Evolutionary conservation across 129 eudicot genomes (phyloP), one percentile per base, ranked within the genome.

Genomic region (Escallonia herrerae): DNA sequence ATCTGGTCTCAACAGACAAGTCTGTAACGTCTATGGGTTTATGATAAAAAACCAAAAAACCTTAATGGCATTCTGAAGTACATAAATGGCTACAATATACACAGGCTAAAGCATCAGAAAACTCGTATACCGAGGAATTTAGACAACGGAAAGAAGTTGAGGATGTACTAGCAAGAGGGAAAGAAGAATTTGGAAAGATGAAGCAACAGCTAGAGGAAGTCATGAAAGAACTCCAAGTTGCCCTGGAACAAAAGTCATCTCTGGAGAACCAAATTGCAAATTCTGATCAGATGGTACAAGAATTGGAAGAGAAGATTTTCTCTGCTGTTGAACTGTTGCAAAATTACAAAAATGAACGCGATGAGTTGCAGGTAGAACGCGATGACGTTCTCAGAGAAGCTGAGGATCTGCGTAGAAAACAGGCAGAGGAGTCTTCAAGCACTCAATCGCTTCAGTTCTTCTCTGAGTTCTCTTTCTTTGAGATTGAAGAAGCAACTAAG

Each of bases 291-390:
- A 65, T 61, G 22, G 82, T 84, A 51, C 78, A 78, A 56, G 93
- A 90, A 22, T 69, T 90, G 51, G 90, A 90, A 55, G 84, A 82
- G 42, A 90, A 90, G 68, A 79, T 90, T 72, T 75, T 74, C 49
- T 68, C 89, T 49, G 95, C 95, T 43, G 93, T 90, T 43, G 93
- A 84, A 33, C 71, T 84, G 62, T 67, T 90, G 58, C 84, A 87
- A 37, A 82, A 58, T 48, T 87, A 77, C 90, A 90, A 87, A 77
- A 80, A 73, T 65, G 97, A 90, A 61, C 82, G 89, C 59, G 97
- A 90, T 44, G 86, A 87, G 9, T 75, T 90, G 82, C 82, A 82
- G 60, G 75, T 66, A 51, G 87, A 87, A 71, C 83, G 83, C 33
- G 90, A 87, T 59, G 69, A 77, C 74, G 87, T 82, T 12, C 78